Conservation (phyloP, 1,139 yeast genomes). For the Candida tetrigidarum region DNA sequence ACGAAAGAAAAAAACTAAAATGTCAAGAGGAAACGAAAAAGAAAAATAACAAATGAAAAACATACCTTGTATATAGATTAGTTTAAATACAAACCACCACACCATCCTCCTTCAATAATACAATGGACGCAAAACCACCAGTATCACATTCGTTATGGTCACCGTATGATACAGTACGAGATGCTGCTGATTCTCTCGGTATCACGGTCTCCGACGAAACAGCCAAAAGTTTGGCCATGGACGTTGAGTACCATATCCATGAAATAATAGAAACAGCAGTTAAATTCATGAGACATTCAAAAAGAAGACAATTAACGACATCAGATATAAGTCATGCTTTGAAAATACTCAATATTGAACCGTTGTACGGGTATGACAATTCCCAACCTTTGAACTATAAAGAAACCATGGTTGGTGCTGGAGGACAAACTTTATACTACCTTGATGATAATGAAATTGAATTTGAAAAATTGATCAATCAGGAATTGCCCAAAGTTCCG, state of each 20-base stretch:
- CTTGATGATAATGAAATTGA: conserved; percentile 92
- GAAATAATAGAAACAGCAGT: conserved; percentile 95
- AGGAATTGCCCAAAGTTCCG: conserved; percentile 95
- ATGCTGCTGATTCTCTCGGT: conserved; percentile 93
- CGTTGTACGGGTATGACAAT: conserved; percentile 75
- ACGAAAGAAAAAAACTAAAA: background rate
- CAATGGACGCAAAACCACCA: conserved; percentile 51
- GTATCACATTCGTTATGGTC: conserved; percentile 96
- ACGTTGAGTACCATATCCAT: conserved; percentile 94
- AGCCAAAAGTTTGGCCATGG: conserved; percentile 96
- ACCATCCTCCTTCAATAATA: too few species aligned
- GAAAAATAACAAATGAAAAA: background rate
- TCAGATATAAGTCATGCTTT: conserved; percentile 83
- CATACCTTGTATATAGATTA: too few species aligned
- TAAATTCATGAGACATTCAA: conserved; percentile 94
- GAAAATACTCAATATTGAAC: conserved; percentile 86
- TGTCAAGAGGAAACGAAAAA: background rate
- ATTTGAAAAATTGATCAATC: conserved; percentile 90
- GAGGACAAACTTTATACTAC: conserved; percentile 90
- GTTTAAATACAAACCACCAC: too few species aligned
- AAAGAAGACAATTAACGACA: conserved; percentile 80
- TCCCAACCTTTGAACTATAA: conserved; percentile 67
- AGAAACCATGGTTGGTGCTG: conserved; percentile 86
- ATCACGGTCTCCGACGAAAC: conserved; percentile 88
- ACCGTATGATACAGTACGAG: conserved; percentile 95